A percentile compares a stretch with the other conserved stretches of the same genome.
These are phyloP conservation scores for Saksenaea vasiformis DNA, from an alignment of 371 early-diverging fungal species.

Conservation along the genomic window DNA sequence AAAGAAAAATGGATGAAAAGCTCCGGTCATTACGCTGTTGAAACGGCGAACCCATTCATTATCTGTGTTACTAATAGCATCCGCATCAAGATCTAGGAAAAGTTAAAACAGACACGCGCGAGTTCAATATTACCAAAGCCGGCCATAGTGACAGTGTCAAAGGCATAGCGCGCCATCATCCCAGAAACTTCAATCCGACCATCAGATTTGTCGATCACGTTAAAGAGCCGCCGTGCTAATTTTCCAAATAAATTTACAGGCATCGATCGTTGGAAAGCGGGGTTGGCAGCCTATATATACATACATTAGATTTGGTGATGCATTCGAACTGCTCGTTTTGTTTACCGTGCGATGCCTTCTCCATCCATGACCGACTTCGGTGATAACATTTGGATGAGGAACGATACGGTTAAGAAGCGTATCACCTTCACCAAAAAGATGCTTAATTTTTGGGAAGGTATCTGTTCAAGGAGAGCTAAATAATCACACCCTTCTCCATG, in stretches of 20 bases:
- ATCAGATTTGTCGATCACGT: slow-evolving; percentile 11
- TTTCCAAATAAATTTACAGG: slow-evolving; percentile 30
- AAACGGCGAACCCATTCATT: slow-evolving; percentile 18
- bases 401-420: slow-evolving; percentile 13
- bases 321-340: neutral
- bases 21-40: slow-evolving; percentile 6
- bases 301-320: neutral
- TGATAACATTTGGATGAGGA: slow-evolving; percentile 13
- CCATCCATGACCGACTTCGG: slow-evolving; percentile 24
- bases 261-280: slow-evolving; percentile 38
- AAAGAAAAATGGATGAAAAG: slow-evolving; percentile 36
- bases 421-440: neutral
- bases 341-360: slow-evolving; percentile 22
- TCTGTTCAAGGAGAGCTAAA: neutral
- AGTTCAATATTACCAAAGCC: neutral
- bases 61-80: slow-evolving; percentile 14
- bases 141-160: too few species aligned
- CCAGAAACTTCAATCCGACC: too few species aligned
- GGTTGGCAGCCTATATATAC: slow-evolving; percentile 27
- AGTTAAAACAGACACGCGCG: neutral
- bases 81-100: slow-evolving; percentile 13
- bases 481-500: neutral
- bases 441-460: slow-evolving; percentile 13
- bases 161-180: too few species aligned
- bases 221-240: slow-evolving; percentile 19